phyloP scores from a whole-genome alignment of 257 asterid species.

The Marsdenia floribunda region DNA sequence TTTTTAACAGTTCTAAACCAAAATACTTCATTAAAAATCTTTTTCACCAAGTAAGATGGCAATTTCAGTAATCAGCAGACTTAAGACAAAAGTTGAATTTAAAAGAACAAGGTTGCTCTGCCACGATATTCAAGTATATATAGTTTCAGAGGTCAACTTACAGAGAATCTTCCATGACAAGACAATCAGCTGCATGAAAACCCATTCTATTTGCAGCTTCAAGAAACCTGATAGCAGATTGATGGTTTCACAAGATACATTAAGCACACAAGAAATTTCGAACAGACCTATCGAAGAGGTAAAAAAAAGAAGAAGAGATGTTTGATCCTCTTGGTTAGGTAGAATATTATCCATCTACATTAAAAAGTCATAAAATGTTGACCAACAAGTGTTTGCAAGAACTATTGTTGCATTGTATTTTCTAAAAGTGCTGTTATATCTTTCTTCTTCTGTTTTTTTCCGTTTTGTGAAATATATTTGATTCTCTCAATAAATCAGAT shows the following conservation, averaged over 20 bases:
- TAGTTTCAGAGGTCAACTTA: conserved; percentile 27
- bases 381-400: neutral
- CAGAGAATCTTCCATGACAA: conserved; percentile 89
- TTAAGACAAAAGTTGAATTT: neutral
- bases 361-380: neutral
- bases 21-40: neutral
- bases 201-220: conserved; percentile 90
- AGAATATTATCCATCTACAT: neutral
- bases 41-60: neutral
- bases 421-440: too few species aligned
- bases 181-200: conserved; percentile 57
- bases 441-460: too few species aligned
- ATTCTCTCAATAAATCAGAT: neutral
- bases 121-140: neutral
- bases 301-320: neutral
- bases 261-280: neutral
- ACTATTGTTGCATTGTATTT: neutral
- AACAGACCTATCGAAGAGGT: neutral
- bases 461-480: neutral
- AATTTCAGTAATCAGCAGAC: neutral
- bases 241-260: conserved; percentile 12
- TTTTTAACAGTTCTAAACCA: neutral
- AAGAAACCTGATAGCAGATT: conserved; percentile 49
- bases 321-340: neutral
- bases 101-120: neutral